Base-by-base conservation (phyloP, 2,329 filamentous ascomycete genomes). In the Helicocarpus griseus region DNA sequence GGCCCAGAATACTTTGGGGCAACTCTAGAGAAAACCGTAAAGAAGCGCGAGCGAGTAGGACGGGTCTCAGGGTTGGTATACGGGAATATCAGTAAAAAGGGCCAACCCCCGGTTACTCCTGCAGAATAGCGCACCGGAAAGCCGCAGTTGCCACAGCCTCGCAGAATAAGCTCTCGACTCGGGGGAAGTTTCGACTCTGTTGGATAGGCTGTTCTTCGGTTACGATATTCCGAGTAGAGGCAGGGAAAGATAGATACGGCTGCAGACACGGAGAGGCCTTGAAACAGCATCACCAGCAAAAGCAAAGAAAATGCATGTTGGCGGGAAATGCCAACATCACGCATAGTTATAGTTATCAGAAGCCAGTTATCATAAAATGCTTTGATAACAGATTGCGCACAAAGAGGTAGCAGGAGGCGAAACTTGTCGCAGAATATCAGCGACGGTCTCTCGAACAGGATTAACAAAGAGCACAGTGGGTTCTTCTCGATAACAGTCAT, bases 331-430 rank as follows among this genome's bases (percentile, higher is more conserved):
- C 6, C 31, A 17, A 22, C 3, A 2, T 5, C 31, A 36, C n/a
- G 19, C 31, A 22, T 35, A 47, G 31, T 47, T 47, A 47, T 36
- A 47, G 31, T 19, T 13, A 47, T 26, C 44, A 11, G 31, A 24
- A 21, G 4, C 8, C 17, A 11, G n/a, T 17, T 21, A 29, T 31
- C 26, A n/a, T n/a, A n/a, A n/a, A 5, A 44, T 44, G 41, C n/a
- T 11, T 21, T 19, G 26, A 19, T 29, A 19, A 8, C 7, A 7
- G 29, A 36, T 22, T n/a, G 31, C 9, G 31, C 43, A 45, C 44
- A 47, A 47, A 47, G 44, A 47, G 31, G 21, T 29, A 47, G 21
- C 44, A 35, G 29, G 35, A 17, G 44, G 17, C 28, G 19, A 47
- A 47, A 47, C 31, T 36, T 26, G 44, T 36, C 22, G 44, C 19